Percentiles rank a stretch among this genome's conserved stretches.
Evolutionary conservation across 2,329 filamentous ascomycete species (phyloP).

Genomic region (Pseudocercospora fuligena): DNA sequence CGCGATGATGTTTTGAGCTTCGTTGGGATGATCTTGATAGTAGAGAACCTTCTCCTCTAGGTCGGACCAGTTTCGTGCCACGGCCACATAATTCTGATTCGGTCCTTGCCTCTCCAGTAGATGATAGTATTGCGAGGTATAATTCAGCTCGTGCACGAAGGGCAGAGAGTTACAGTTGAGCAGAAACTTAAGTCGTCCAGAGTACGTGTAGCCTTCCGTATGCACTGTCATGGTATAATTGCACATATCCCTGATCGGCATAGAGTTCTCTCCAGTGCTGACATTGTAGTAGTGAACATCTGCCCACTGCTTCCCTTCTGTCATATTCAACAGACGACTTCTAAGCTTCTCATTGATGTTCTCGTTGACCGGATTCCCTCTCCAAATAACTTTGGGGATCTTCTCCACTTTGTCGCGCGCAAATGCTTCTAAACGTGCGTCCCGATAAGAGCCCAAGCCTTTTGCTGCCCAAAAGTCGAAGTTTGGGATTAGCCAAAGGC

Average conservation of each 20-base stretch:
- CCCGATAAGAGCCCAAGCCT: constrained; percentile 35
- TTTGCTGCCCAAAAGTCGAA: constrained; percentile 53
- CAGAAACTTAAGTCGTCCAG: constrained; percentile 38
- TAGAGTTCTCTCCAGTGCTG: constrained; percentile 11
- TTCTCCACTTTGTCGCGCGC: constrained; percentile 31
- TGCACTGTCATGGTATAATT: constrained; percentile 35
- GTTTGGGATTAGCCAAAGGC: constrained; percentile 57
- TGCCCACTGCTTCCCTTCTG: constrained; percentile 42
- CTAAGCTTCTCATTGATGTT: constrained; percentile 33
- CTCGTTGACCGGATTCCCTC: constrained; percentile 26
- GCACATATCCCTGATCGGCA: constrained; percentile 34
- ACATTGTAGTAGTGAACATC: constrained; percentile 38
- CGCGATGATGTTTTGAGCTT: constrained; percentile 34
- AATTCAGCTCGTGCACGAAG: constrained; percentile 36
- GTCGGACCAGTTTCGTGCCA: constrained; percentile 35
- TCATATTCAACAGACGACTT: constrained; percentile 35
- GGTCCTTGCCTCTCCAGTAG: constrained; percentile 32
- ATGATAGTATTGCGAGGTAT: constrained; percentile 34
- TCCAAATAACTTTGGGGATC: constrained; percentile 36
- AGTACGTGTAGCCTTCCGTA: constrained; percentile 38
- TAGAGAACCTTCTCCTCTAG: constrained; percentile 35
- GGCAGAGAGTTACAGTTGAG: constrained; percentile 38
- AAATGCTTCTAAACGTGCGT: constrained; percentile 31
- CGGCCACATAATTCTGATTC: constrained; percentile 37
- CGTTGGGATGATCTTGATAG: constrained; percentile 30